Evolutionary conservation across 176 grass and related monocot genomes (phyloP).

Genomic region (bread wheat (Triticum aestivum)): DNA sequence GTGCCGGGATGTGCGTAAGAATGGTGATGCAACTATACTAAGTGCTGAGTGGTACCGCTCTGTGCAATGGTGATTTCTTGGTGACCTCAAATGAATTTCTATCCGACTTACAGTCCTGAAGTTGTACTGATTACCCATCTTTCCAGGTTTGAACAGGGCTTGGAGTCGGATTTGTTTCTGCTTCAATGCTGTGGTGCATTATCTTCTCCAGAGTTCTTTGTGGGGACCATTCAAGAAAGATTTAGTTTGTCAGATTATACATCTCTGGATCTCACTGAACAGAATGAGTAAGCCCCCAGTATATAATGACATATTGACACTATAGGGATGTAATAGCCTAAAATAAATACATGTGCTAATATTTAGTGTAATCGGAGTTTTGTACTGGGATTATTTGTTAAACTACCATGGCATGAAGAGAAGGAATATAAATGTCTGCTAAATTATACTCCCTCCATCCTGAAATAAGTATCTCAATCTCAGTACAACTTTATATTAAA

Average conservation of each 20-base stretch:
- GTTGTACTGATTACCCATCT: conserved; percentile 28
- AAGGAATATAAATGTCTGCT: too few species aligned
- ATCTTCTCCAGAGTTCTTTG: conserved; percentile 87
- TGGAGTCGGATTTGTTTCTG: conserved; percentile 93
- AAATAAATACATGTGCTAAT: too few species aligned
- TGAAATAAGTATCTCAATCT: too few species aligned
- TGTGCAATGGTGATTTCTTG: conserved; percentile 76
- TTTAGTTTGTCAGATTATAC: conserved; percentile 85
- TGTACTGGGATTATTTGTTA: too few species aligned
- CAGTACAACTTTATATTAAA: too few species aligned
- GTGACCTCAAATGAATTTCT: conserved; percentile 5
- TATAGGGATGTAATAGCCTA: too few species aligned
- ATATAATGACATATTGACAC: background rate
- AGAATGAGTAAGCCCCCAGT: conserved; percentile 71
- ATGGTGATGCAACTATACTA: conserved; percentile 79
- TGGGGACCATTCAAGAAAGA: conserved; percentile 87
- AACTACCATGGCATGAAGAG: too few species aligned
- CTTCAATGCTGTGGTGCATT: conserved; percentile 94
- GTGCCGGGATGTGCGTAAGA: conserved; percentile 96
- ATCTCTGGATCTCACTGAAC: conserved; percentile 61
- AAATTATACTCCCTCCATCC: too few species aligned
- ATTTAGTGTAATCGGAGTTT: too few species aligned
- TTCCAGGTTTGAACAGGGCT: conserved; percentile 85
- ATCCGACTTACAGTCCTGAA: conserved; percentile 20
- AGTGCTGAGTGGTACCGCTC: conserved; percentile 78